phyloP scores from a whole-genome alignment of 2,329 filamentous ascomycete species.

The Alternaria sp. region DNA sequence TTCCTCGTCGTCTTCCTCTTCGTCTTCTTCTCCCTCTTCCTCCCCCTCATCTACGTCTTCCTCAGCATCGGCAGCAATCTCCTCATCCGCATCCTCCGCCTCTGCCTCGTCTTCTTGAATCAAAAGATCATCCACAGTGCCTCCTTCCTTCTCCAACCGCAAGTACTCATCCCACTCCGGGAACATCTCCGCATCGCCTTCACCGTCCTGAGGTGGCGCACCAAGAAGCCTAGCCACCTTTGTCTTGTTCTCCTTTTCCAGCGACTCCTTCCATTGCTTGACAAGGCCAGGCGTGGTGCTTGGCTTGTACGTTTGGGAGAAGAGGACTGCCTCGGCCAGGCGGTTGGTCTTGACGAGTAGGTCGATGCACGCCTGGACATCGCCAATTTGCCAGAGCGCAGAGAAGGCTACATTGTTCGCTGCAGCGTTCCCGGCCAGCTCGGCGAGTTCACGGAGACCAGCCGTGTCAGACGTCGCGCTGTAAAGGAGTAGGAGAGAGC shows the following conservation, averaged over 20 bases:
- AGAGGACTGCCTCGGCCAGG: constrained; percentile 84
- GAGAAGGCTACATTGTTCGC: constrained; percentile 94
- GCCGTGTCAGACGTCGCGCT: constrained; percentile 81
- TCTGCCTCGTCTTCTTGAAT: constrained; percentile 45
- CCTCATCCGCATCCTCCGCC: constrained; percentile 46
- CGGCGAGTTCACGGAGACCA: constrained; percentile 75
- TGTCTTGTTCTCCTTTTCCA: constrained; percentile 85
- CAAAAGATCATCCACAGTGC: constrained; percentile 52
- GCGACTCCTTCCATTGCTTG: constrained; percentile 78
- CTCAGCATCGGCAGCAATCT: constrained; percentile 43
- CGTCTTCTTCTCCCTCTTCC: constrained; percentile 34
- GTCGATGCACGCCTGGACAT: constrained; percentile 81
- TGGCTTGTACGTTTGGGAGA: constrained; percentile 95
- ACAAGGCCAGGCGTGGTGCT: constrained; percentile 74
- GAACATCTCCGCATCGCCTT: constrained; percentile 80
- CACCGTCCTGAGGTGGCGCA: constrained; percentile 72
- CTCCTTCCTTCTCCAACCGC: constrained; percentile 77
- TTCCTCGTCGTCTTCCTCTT: constrained; percentile 30
- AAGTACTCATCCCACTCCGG: constrained; percentile 96
- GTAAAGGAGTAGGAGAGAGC: constrained; percentile 86
- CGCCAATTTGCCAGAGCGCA: constrained; percentile 84
- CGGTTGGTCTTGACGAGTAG: constrained; percentile 81
- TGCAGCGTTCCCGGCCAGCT: constrained; percentile 77
- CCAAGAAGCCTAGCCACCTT: constrained; percentile 86
- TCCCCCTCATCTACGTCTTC: constrained; percentile 42